Percentiles rank a stretch among this genome's conserved stretches.
phyloP scores from a whole-genome alignment of 2,329 filamentous ascomycete genomes.

The Escovopsis sp. region DNA sequence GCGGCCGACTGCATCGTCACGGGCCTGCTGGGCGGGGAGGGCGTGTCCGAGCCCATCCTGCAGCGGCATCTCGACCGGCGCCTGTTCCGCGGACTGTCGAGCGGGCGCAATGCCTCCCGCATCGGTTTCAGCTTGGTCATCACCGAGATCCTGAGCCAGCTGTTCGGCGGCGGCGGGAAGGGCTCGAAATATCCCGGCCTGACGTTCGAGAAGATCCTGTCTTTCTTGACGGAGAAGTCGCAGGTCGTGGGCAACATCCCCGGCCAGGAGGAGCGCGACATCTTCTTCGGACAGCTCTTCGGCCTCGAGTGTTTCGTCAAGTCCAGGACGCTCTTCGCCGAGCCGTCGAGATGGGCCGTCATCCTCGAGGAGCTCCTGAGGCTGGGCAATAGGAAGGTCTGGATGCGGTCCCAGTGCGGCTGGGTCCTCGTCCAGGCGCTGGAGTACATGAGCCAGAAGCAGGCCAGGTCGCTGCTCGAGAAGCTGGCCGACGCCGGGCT shows the following conservation, averaged over 20 bases:
- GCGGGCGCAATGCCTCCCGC: conserved; percentile 74
- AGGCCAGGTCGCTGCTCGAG: conserved; percentile 47
- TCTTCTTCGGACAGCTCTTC: conserved; percentile 73
- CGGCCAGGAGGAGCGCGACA: conserved; percentile 70
- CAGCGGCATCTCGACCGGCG: conserved; percentile 47
- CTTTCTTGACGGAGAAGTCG: conserved; percentile 40
- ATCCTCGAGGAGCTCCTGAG: conserved; percentile 61
- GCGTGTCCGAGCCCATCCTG: conserved; percentile 37
- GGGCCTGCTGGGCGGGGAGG: conserved; percentile 35
- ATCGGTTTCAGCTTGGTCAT: conserved; percentile 82
- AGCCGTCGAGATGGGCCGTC: conserved; percentile 44
- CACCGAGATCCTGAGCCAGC: conserved; percentile 61
- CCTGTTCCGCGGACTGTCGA: conserved; percentile 77
- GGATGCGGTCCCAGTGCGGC: conserved; percentile 79
- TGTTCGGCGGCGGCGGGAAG: conserved; percentile 40
- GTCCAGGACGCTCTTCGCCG: conserved; percentile 54
- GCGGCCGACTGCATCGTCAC: conserved; percentile 45
- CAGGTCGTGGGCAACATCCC: conserved; percentile 37
- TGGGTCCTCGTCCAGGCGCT: conserved; percentile 65
- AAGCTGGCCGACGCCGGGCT: conserved; percentile 50
- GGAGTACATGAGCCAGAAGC: conserved; percentile 42
- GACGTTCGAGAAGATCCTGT: conserved; percentile 40
- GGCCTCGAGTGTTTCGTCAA: conserved; percentile 76
- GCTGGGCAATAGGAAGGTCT: conserved; percentile 67
- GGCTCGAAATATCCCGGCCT: conserved; percentile 35